These are phyloP conservation scores for Aspergillus cristatus DNA, from an alignment of 495 filamentous ascomycete species.

Conservation along the genomic window DNA sequence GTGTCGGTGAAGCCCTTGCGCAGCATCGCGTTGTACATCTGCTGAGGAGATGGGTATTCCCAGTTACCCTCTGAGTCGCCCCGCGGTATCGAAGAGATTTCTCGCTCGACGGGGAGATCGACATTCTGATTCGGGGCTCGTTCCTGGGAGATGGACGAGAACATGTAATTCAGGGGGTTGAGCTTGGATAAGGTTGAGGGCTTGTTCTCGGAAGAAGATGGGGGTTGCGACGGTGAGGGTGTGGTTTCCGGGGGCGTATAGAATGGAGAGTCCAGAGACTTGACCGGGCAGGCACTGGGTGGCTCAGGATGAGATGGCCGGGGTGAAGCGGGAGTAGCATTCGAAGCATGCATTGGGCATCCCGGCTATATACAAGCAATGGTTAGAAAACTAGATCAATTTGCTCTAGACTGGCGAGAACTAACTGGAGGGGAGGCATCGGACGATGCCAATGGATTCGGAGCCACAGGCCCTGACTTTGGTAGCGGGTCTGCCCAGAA, in stretches of 20 bases:
- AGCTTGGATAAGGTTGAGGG: slow-evolving; percentile 61
- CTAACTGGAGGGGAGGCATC: slow-evolving; percentile 59
- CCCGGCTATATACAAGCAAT: slow-evolving; percentile 52
- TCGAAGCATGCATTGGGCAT: slow-evolving; percentile 83
- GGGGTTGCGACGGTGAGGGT: slow-evolving; percentile 10
- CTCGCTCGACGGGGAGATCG: slow-evolving; percentile 64
- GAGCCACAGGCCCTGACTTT: slow-evolving; percentile 30
- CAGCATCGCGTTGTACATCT: slow-evolving; percentile 97
- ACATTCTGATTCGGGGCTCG: slow-evolving; percentile 62
- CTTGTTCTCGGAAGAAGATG: slow-evolving; percentile 20
- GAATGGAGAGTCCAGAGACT: slow-evolving; percentile 36
- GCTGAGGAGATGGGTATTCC: slow-evolving; percentile 97
- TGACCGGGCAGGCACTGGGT: slow-evolving; percentile 46
- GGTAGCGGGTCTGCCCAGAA: slow-evolving; percentile 79
- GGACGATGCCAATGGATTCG: slow-evolving; percentile 30
- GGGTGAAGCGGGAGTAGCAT: slow-evolving; percentile 30
- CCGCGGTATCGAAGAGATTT: slow-evolving; percentile 77
- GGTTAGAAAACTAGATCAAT: slow-evolving; percentile 19
- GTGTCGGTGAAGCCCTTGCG: slow-evolving; percentile 95
- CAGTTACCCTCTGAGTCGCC: slow-evolving; percentile 67
- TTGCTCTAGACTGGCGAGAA: slow-evolving; percentile 6
- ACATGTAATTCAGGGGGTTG: slow-evolving; percentile 97
- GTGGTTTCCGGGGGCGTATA: slow-evolving; percentile 23
- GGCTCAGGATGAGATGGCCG: slow-evolving; percentile 35
- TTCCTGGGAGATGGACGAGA: slow-evolving; percentile 68